A percentile compares a stretch with the other conserved stretches of the same genome.
Conservation (phyloP, 1,139 yeast species). For the Zygoascus hellenicus region DNA sequence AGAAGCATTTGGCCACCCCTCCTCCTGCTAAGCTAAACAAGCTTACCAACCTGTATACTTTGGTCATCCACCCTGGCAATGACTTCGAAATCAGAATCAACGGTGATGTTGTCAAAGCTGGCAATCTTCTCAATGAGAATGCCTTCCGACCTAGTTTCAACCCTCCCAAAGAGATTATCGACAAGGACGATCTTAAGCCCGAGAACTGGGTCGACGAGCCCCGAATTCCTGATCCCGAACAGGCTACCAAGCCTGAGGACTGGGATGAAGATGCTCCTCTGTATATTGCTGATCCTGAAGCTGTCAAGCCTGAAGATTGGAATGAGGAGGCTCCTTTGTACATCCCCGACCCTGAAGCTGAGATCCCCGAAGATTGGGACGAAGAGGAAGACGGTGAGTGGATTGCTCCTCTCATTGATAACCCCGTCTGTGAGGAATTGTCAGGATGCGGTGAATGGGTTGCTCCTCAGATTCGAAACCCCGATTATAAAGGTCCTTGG, state of each 20-base stretch:
- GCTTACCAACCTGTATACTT: slow-evolving; percentile 62
- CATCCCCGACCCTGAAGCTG: slow-evolving; percentile 61
- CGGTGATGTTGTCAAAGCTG: slow-evolving; percentile 67
- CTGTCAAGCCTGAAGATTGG: slow-evolving; percentile 72
- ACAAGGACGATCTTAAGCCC: slow-evolving; percentile 62
- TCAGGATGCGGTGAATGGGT: slow-evolving; percentile 77
- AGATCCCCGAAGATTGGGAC: slow-evolving; percentile 72
- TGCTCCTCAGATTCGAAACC: slow-evolving; percentile 61
- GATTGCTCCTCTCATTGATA: slow-evolving; percentile 60
- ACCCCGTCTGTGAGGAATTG: slow-evolving; percentile 59
- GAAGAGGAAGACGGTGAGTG: slow-evolving; percentile 85
- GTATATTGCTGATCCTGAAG: slow-evolving; percentile 59
- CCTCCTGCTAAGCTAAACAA: slow-evolving; percentile 59
- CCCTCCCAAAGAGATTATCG: slow-evolving; percentile 59
- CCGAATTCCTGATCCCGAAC: slow-evolving; percentile 60
- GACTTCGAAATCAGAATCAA: slow-evolving; percentile 75
- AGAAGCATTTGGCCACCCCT: slow-evolving; percentile 61
- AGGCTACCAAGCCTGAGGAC: slow-evolving; percentile 62
- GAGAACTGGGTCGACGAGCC: slow-evolving; percentile 71
- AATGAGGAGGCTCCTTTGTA: slow-evolving; percentile 53
- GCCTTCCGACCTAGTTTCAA: slow-evolving; percentile 56
- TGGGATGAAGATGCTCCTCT: slow-evolving; percentile 69
- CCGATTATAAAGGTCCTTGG: slow-evolving; percentile 76
- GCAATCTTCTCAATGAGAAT: slow-evolving; percentile 51
- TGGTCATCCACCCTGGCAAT: slow-evolving; percentile 58